Base-by-base conservation (phyloP, 129 eudicot species). In the Mikania micrantha region DNA sequence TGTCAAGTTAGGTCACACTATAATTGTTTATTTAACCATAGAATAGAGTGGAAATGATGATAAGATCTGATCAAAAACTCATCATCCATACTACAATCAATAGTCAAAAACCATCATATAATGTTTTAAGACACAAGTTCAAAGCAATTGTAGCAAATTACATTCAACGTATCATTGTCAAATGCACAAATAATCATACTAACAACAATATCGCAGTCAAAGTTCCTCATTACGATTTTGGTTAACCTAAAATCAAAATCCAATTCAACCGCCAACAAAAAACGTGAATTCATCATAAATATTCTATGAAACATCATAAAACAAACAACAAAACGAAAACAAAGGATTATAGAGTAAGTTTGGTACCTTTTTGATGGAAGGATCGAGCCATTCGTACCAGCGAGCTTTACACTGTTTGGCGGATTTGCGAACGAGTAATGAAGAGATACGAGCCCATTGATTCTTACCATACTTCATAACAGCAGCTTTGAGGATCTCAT, bases 351-450 rank as follows among this genome's bases (percentile, higher is more conserved):
- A 8, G 15, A 48, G 19, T 31, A 32, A 67, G 50, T 2, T 48
- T 24, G 19, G 20, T 84, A 85, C 99, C 95, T 94, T 94, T 54
- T 94, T 94, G 5, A 94, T 94, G 1, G 99, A 94, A 41, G 99
- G 99, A 83, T 94, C 99, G 32, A 94, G 95, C 99, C 97, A 94
- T 79, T 94, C 99, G 56, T 94, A 94, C 99, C 99, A 94, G 4
- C 99, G 84, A 64, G 99, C 97, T 74, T 94, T 94, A 70, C 97
- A 94, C 74, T 94, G 99, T 78, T 94, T 94, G 2, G 97, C 99
- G 13, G 99, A 94, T 78, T 94, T 94, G 1, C 97, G 88, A 67
- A 94, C 97, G 4, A 94, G 85, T 0, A 94, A 81, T 0, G 97
- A 89, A 9, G 99, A 94, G 50, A 94, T 94, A 58, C 99, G 82